These are phyloP conservation scores for Euclidium syriacum DNA, from an alignment of 345 rosid genomes.

Conservation along the genomic window DNA sequence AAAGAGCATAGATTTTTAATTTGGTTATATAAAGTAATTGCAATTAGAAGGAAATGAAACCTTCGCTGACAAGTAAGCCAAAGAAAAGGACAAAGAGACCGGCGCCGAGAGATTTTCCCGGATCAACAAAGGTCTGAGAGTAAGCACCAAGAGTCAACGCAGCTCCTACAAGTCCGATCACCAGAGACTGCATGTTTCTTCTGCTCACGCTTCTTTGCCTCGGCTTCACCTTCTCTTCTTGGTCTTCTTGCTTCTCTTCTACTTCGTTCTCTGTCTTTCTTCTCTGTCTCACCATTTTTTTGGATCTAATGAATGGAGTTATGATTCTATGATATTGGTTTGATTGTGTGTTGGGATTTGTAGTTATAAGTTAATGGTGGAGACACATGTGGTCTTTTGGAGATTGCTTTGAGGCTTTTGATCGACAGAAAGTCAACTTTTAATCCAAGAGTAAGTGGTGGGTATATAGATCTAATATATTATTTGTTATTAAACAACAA, in stretches of 20 bases:
- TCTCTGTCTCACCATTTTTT: slow-evolving; percentile 27
- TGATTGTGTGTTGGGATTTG: slow-evolving; percentile 16
- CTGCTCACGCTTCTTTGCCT: slow-evolving; percentile 27
- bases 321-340: slow-evolving; percentile 1
- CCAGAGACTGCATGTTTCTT: slow-evolving; percentile 43
- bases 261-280: slow-evolving; percentile 22
- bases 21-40: neutral
- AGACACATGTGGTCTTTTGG: slow-evolving; percentile 16
- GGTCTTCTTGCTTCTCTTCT: slow-evolving; percentile 20
- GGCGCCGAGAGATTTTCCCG: slow-evolving; percentile 50
- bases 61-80: slow-evolving; percentile 75
- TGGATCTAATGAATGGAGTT: neutral
- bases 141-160: slow-evolving; percentile 69
- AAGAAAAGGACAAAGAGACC: slow-evolving; percentile 68
- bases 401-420: slow-evolving; percentile 23
- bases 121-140: slow-evolving; percentile 49
- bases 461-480: slow-evolving; percentile 14
- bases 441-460: slow-evolving; percentile 9
- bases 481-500: slow-evolving; percentile 5
- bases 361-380: slow-evolving; percentile 18
- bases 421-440: slow-evolving; percentile 20
- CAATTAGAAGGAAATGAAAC: slow-evolving; percentile 47
- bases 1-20: neutral
- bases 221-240: slow-evolving; percentile 23
- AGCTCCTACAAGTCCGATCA: slow-evolving; percentile 72